Percentiles rank a stretch among this genome's conserved stretches.
Evolutionary conservation across 495 filamentous ascomycete genomes (phyloP).

Genomic region (Bryoglossum gracile): DNA sequence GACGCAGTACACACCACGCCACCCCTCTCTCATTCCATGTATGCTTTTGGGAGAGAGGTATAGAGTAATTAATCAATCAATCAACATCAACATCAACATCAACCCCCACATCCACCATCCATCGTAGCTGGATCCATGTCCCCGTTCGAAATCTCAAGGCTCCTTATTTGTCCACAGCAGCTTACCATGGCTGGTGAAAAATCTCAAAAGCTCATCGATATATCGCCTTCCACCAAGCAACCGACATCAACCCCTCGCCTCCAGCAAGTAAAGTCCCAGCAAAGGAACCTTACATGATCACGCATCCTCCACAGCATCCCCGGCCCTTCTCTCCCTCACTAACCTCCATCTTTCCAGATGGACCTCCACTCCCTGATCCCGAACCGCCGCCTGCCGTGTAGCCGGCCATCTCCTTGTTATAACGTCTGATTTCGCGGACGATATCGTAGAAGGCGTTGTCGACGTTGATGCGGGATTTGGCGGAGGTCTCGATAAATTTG

Average conservation of each 20-base stretch:
- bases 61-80: not conserved
- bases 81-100: no score
- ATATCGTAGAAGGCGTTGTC: conserved; percentile 98
- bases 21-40: not conserved
- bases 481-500: conserved; percentile 98
- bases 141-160: no score
- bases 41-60: not conserved
- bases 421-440: conserved; percentile 91
- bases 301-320: conserved; percentile 81
- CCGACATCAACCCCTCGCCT: no score
- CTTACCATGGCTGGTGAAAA: no score
- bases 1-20: not conserved
- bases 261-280: no score
- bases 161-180: no score
- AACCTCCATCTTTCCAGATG: conserved; percentile 68
- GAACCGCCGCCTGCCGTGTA: conserved; percentile 60
- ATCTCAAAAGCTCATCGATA: no score
- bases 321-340: conserved; percentile 59
- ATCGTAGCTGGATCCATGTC: no score
- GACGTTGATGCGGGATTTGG: conserved; percentile 95
- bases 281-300: conserved; percentile 66
- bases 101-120: no score
- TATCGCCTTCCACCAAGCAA: no score
- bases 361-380: conserved; percentile 54
- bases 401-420: conserved; percentile 94